Evolutionary conservation across 352 stramenopile genomes (phyloP).

Genomic region (Aphanomyces stellatus): DNA sequence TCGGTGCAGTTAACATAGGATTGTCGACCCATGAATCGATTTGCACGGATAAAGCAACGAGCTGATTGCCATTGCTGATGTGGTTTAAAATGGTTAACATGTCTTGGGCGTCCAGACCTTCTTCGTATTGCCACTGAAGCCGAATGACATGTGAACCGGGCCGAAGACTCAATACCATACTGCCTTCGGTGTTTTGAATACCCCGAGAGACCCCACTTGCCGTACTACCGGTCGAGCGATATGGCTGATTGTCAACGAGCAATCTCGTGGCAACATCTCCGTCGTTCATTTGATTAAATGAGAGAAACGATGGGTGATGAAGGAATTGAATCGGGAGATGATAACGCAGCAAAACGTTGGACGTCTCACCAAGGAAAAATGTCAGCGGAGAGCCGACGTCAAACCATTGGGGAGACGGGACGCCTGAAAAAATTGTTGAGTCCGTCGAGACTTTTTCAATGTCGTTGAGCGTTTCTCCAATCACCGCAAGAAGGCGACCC

Average conservation of each 20-base stretch:
- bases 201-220: not conserved
- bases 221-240: not conserved
- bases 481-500: slow-evolving; percentile 9
- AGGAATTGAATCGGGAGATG: slow-evolving; percentile 8
- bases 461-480: not conserved
- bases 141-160: slow-evolving; percentile 8
- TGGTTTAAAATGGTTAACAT: slow-evolving; percentile 12
- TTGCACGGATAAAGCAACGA: not conserved
- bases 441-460: not conserved
- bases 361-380: not conserved
- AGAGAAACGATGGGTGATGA: not conserved
- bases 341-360: slow-evolving; percentile 12
- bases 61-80: not conserved
- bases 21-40: slow-evolving; percentile 12
- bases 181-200: not conserved
- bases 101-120: slow-evolving; percentile 7
- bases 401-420: slow-evolving; percentile 1
- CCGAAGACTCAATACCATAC: not conserved
- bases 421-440: not conserved
- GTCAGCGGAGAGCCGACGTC: slow-evolving; percentile 4
- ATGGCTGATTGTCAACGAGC: slow-evolving; percentile 10
- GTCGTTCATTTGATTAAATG: not conserved
- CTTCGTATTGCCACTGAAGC: slow-evolving; percentile 15
- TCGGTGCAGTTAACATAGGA: not conserved
- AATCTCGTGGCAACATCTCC: not conserved